Evolutionary conservation across 1,284 basidiomycete species (phyloP).

Genomic region (Laetiporus sulphureus): DNA sequence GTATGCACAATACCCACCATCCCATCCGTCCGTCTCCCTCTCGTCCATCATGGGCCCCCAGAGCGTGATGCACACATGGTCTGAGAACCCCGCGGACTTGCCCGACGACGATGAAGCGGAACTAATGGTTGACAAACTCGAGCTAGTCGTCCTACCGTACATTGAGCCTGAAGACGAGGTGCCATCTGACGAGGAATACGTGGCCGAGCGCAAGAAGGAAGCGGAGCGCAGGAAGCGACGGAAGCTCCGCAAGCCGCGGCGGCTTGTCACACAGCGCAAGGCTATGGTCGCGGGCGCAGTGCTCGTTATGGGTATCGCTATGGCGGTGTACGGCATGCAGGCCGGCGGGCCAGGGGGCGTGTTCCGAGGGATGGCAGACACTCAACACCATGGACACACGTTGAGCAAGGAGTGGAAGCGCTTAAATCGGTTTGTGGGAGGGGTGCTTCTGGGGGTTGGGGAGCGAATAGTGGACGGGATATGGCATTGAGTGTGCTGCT

Average conservation of each 20-base stretch:
- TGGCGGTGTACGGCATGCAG: conserved; percentile 51
- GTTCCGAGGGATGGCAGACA: conserved; percentile 9
- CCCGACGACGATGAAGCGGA: conserved; percentile 55
- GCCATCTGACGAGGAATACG: conserved; percentile 19
- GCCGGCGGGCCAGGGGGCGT: conserved; percentile 12
- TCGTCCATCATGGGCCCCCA: conserved; percentile 65
- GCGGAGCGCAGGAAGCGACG: conserved; percentile 20
- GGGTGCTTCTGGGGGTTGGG: conserved; percentile 31
- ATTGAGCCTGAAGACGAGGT: conserved; percentile 27
- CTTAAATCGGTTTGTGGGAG: conserved; percentile 23
- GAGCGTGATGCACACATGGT: conserved; percentile 56
- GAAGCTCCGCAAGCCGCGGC: conserved; percentile 22
- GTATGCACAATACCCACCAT: conserved; percentile 36
- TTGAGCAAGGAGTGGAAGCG: conserved; percentile 28
- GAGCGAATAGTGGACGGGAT: conserved; percentile 26
- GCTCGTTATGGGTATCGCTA: conserved; percentile 58
- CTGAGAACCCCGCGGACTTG: conserved; percentile 31
- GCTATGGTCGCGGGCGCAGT: conserved; percentile 57
- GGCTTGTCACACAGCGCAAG: conserved; percentile 31
- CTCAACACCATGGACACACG: conserved; percentile 12
- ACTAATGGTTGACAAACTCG: conserved; percentile 47
- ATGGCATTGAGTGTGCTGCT: conserved; percentile 8
- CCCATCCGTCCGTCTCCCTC: conserved; percentile 40
- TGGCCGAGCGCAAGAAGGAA: conserved; percentile 12
- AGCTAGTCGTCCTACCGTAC: conserved; percentile 45